Percentiles rank a stretch among this genome's conserved stretches.
These are phyloP conservation scores for Priceomyces fermenticarens DNA, from an alignment of 805 yeast genomes.

Conservation along the genomic window DNA sequence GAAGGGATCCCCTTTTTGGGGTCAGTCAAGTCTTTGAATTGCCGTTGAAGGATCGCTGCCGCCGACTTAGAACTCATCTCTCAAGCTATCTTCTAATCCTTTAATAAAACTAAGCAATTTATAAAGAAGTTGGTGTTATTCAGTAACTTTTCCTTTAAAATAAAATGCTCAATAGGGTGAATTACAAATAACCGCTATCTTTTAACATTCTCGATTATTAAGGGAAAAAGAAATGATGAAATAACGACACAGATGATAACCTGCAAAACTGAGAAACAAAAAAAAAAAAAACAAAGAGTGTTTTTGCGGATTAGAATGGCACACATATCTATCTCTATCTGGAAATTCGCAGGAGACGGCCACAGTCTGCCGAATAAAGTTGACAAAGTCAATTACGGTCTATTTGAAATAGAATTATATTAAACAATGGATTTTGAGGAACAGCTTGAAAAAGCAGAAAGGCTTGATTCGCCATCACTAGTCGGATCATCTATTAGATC, in stretches of 20 bases:
- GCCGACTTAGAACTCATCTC: constrained; percentile 56
- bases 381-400: background rate
- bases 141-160: background rate
- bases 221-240: constrained; percentile 4
- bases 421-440: constrained; percentile 47
- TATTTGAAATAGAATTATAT: too few species aligned
- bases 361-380: background rate
- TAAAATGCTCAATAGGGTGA: background rate
- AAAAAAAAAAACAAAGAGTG: background rate
- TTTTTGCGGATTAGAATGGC: constrained; percentile 1
- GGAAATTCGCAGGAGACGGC: too few species aligned
- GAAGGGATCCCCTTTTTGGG: constrained; percentile 69
- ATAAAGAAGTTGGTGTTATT: background rate
- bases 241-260: constrained; percentile 5
- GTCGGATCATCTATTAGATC: constrained; percentile 52
- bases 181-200: constrained; percentile 5
- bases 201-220: constrained; percentile 4
- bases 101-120: background rate
- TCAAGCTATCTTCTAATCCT: background rate
- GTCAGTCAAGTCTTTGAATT: constrained; percentile 88
- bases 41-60: constrained; percentile 86
- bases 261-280: constrained; percentile 1
- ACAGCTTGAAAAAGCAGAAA: constrained; percentile 53
- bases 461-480: constrained; percentile 46
- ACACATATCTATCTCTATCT: background rate